Evolutionary conservation across 441 rosid species (phyloP), one percentile per base, ranked within the genome.

Genomic region (Jatropha podagrica): DNA sequence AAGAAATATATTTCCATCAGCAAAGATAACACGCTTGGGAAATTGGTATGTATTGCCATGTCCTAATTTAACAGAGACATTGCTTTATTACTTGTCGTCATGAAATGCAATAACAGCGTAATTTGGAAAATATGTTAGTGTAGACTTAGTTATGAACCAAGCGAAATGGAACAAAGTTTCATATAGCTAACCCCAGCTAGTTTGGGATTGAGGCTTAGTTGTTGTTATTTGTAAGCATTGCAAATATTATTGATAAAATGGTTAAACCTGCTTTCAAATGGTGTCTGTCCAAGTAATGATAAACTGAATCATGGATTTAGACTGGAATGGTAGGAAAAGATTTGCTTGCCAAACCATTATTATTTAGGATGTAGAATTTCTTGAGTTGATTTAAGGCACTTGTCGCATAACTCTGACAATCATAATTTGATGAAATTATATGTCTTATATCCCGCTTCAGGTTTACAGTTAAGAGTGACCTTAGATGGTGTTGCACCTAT

Each of bases 401-500:
- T 54, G 56, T 41, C 67, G 46, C 38, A 44, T 60, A 60, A 23
- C 5, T 70, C 51, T 59, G n/a, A 71, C 14, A 18, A 72, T 12
- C 52, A 58, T 67, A 38, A 68, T 56, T 58, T 51, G 18, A 32
- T 75, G 14, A 71, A 48, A 15, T 64, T 46, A 46, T 69, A n/a
- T 77, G 62, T n/a, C 61, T 59, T 68, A 51, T 27, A 65, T 32
- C 32, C 68, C 72, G 62, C 66, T 72, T 65, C 81, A 91, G 96
- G 93, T 89, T 91, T 82, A 83, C 96, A 15, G 88, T 89, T 73
- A 80, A 85, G 60, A 86, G 83, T 69, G 84, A 91, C 76, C 84
- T 72, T 65, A 83, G 81, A 79, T 91, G 96, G 96, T 82, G 85
- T 80, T 91, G 96, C 83, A 91, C 92, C 58, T 88, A 89, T 78